Conservation (phyloP, 2,329 filamentous ascomycete genomes). For the Monosporascus sp. region DNA sequence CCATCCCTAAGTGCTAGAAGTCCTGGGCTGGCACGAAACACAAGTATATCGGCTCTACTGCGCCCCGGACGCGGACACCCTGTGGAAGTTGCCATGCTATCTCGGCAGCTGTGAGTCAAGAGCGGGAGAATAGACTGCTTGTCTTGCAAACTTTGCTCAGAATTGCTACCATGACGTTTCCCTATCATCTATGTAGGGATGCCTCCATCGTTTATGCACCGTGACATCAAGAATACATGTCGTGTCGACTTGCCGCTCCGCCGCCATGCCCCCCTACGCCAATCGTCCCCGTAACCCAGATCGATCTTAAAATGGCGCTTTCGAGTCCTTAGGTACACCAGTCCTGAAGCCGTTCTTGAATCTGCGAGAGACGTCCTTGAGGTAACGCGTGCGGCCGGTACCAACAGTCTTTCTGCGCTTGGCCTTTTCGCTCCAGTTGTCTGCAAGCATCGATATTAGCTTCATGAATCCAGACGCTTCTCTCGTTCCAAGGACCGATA, state of each 20-base stretch:
- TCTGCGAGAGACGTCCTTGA: slow-evolving; percentile 86
- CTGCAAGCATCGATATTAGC: slow-evolving; percentile 42
- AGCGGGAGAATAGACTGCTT: slow-evolving; percentile 19
- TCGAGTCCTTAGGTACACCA: slow-evolving; percentile 69
- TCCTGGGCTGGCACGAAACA: neutral
- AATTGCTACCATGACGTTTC: slow-evolving; percentile 27
- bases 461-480: neutral
- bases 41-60: neutral
- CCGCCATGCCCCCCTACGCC: slow-evolving; percentile 28
- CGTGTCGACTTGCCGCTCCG: slow-evolving; percentile 17
- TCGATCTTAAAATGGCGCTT: slow-evolving; percentile 49
- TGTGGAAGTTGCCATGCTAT: neutral
- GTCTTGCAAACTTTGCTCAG: slow-evolving; percentile 25
- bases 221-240: slow-evolving; percentile 23
- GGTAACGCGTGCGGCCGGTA: slow-evolving; percentile 90
- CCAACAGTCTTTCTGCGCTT: slow-evolving; percentile 99
- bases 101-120: neutral
- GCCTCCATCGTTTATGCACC: slow-evolving; percentile 25
- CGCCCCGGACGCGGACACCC: neutral
- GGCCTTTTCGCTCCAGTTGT: slow-evolving; percentile 99
- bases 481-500: too few relatives aligned
- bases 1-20: slow-evolving; percentile 3
- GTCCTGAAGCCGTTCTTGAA: slow-evolving; percentile 98
- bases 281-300: slow-evolving; percentile 27
- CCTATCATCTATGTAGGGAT: slow-evolving; percentile 19